Conservation (phyloP, 129 eudicot species). For the Flaveria trinervia region DNA sequence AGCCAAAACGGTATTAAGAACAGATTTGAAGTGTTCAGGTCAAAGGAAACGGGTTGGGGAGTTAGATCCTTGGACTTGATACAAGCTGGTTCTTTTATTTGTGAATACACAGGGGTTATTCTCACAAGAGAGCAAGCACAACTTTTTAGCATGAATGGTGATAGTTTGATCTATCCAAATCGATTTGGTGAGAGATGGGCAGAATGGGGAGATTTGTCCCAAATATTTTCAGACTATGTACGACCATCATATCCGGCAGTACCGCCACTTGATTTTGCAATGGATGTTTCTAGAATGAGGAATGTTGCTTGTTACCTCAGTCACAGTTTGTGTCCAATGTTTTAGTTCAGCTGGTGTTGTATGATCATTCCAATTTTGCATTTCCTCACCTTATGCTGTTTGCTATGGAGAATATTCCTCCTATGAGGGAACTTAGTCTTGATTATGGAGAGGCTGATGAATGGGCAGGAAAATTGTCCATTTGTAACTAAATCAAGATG, state of each 20-base stretch:
- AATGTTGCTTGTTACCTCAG: conserved; percentile 85
- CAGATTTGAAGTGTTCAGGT: conserved; percentile 71
- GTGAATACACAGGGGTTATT: conserved; percentile 48
- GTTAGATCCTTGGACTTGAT: conserved; percentile 74
- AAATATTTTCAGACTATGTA: conserved; percentile 54
- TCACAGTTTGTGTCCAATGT: conserved; percentile 78
- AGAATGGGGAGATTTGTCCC: conserved; percentile 87
- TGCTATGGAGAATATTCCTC: conserved; percentile 95
- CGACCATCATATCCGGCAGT: conserved; percentile 56
- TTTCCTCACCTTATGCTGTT: conserved; percentile 88
- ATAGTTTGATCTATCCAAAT: conserved; percentile 59
- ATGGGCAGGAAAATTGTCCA: conserved; percentile 63
- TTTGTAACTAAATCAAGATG: conserved; percentile 57
- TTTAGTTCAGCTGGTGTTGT: conserved; percentile 71
- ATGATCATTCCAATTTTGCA: conserved; percentile 69
- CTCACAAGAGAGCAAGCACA: conserved; percentile 59
- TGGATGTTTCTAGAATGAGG: conserved; percentile 83
- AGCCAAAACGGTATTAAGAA: conserved; percentile 63
- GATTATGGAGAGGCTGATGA: conserved; percentile 93
- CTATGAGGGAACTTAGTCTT: conserved; percentile 88
- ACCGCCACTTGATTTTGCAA: conserved; percentile 78
- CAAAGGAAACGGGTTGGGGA: conserved; percentile 82
- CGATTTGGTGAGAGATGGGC: conserved; percentile 77
- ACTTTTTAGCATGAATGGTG: conserved; percentile 49
- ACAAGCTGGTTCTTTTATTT: conserved; percentile 46